A percentile compares a stretch with the other conserved stretches of the same genome.
phyloP scores from a whole-genome alignment of 2,329 filamentous ascomycete species.

The Trichocomaceae sp. region DNA sequence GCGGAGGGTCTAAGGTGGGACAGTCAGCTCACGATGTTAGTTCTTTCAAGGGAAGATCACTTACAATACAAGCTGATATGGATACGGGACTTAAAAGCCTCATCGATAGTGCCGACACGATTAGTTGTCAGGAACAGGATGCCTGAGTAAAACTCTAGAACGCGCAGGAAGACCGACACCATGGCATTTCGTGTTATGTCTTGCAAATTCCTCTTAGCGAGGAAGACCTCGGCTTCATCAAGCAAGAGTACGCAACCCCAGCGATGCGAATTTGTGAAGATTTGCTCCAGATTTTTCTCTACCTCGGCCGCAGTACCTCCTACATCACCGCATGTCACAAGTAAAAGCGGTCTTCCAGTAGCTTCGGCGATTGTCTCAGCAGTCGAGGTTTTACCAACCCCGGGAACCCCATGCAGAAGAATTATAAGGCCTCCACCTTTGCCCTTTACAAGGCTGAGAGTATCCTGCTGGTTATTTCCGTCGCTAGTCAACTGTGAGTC shows the following conservation, averaged over 20 bases:
- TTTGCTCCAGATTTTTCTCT: slow-evolving; percentile 24
- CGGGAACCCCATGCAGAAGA: slow-evolving; percentile 21
- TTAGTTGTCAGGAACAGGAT: slow-evolving; percentile 49
- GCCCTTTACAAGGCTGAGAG: neutral
- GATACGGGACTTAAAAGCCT: slow-evolving; percentile 46
- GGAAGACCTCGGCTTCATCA: slow-evolving; percentile 42
- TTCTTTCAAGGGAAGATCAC: neutral
- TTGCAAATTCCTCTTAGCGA: slow-evolving; percentile 26
- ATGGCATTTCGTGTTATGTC: slow-evolving; percentile 38
- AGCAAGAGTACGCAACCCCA: slow-evolving; percentile 38
- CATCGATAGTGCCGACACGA: slow-evolving; percentile 44
- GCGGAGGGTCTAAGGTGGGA: slow-evolving; percentile 19
- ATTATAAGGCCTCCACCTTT: slow-evolving; percentile 22
- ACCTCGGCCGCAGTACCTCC: slow-evolving; percentile 37
- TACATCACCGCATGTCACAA: slow-evolving; percentile 38
- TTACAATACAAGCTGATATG: slow-evolving; percentile 40
- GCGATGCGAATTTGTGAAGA: slow-evolving; percentile 19
- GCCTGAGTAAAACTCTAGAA: slow-evolving; percentile 45
- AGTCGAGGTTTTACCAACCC: slow-evolving; percentile 18
- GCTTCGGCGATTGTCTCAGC: slow-evolving; percentile 14
- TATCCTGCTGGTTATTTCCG: neutral
- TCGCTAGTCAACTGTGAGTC: neutral
- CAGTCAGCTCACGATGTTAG: neutral
- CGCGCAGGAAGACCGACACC: slow-evolving; percentile 42
- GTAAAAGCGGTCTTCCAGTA: slow-evolving; percentile 18